Evolutionary conservation across 2,329 filamentous ascomycete genomes (phyloP).

Genomic region (Alternaria angustiovoidea): DNA sequence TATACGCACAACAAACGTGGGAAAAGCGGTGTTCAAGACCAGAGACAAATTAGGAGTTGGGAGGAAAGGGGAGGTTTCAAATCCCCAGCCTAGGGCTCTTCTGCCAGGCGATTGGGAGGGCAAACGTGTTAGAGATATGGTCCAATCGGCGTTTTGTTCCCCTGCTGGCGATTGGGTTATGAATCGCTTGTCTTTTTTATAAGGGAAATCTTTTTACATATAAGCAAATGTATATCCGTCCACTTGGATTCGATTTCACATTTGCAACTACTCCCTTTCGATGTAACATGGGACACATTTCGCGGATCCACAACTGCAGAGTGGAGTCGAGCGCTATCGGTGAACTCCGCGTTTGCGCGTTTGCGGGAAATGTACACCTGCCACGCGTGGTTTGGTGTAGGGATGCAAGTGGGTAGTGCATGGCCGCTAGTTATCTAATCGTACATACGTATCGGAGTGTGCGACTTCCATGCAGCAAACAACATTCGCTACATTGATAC

Average conservation of each 20-base stretch:
- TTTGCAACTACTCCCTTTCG: neutral
- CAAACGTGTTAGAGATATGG: neutral
- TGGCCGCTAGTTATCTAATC: constrained; percentile 35
- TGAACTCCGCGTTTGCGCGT: constrained; percentile 19
- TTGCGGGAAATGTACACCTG: constrained; percentile 16
- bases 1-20: constrained; percentile 18
- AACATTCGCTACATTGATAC: neutral
- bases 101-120: neutral
- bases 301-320: constrained; percentile 11
- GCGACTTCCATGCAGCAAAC: neutral
- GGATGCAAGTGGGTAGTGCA: constrained; percentile 3
- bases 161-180: constrained; percentile 29
- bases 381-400: constrained; percentile 23
- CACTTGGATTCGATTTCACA: neutral
- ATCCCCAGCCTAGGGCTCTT: neutral
- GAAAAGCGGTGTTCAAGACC: neutral
- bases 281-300: neutral
- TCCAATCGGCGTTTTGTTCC: neutral
- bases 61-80: neutral
- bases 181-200: constrained; percentile 15
- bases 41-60: neutral
- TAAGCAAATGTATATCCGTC: neutral
- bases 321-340: constrained; percentile 23
- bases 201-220: neutral
- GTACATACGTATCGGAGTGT: constrained; percentile 7